A percentile compares a stretch with the other conserved stretches of the same genome.
phyloP scores from a whole-genome alignment of 1,284 basidiomycete species.

The Ceratobasidium sp. region DNA sequence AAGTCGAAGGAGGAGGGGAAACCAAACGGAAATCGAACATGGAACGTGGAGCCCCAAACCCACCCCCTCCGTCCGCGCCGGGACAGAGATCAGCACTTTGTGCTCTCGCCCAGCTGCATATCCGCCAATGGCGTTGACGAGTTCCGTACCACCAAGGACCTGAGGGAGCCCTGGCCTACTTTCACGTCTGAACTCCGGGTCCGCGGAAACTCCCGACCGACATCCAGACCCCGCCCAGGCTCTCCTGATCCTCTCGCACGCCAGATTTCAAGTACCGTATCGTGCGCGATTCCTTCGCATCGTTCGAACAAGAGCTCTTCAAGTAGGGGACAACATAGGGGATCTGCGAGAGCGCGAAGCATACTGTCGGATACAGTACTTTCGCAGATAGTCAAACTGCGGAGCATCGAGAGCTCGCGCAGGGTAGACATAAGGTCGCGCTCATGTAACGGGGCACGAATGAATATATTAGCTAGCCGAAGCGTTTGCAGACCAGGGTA shows the following conservation, averaged over 20 bases:
- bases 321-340: constrained; percentile 23
- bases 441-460: constrained; percentile 7
- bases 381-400: constrained; percentile 21
- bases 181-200: constrained; percentile 17
- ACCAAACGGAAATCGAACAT: too few relatives aligned
- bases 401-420: constrained; percentile 13
- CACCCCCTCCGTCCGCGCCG: too few relatives aligned
- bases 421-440: constrained; percentile 18
- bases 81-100: not conserved
- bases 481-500: constrained; percentile 32
- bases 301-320: constrained; percentile 36
- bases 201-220: constrained; percentile 7
- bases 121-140: constrained; percentile 37
- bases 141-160: constrained; percentile 28
- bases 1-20: too few relatives aligned
- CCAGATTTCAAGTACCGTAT: constrained; percentile 27
- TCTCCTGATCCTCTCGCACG: not conserved
- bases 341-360: constrained; percentile 31
- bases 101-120: constrained; percentile 27
- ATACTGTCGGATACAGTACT: constrained; percentile 30
- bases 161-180: constrained; percentile 4
- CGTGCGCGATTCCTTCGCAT: constrained; percentile 29
- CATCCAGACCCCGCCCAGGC: not conserved
- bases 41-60: too few relatives aligned
- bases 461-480: constrained; percentile 25